Evolutionary conservation across 2,329 filamentous ascomycete genomes (phyloP), one percentile per base, ranked within the genome.

Genomic region (Rugonectria rugulosa): DNA sequence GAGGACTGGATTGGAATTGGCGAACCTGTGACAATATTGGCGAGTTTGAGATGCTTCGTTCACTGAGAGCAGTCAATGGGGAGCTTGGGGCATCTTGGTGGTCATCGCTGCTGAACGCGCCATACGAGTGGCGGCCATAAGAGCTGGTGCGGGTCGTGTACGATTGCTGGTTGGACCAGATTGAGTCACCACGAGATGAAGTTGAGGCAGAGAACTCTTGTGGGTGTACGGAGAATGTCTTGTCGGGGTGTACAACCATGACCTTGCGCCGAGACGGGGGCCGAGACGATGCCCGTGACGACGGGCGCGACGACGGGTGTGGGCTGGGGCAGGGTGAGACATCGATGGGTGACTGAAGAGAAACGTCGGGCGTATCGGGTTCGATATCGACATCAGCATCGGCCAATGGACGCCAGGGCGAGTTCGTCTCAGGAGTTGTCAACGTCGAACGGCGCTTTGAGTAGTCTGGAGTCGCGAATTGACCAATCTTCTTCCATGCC

Each of bases 141-240:
- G 82, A 81, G 67, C 76, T 70, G 46, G 62, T 79, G 41, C 79
- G 75, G 17, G 77, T 76, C 15, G 80, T 77, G 34, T 76, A 75
- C 31, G 79, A 81, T 41, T 77, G 68, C 14, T 72, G 73, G 27
- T 76, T 72, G 9, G 81, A 81, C 60, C 68, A 68, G 15, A 69
- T 57, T 15, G 71, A 73, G n/a, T 69, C 60, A 12, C 68, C 64
- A 53, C 64, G 62, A 9, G 70, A 73, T 6, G 68, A 70, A 9
- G 62, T 56, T 8, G 68, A 66, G 11, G 61, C 53, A 10, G 68
- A 66, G 29, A 56, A 53, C n/a, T 67, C 55, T 37, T 79, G 65
- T 68, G 70, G 71, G 59, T 78, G 59, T 52, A 86, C 70, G 14
- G 82, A 83, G 63, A 87, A 86, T 5, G 83, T 86, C 70, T 84